phyloP scores from a whole-genome alignment of 495 filamentous ascomycete species.

The Bathelium albidoporum region DNA sequence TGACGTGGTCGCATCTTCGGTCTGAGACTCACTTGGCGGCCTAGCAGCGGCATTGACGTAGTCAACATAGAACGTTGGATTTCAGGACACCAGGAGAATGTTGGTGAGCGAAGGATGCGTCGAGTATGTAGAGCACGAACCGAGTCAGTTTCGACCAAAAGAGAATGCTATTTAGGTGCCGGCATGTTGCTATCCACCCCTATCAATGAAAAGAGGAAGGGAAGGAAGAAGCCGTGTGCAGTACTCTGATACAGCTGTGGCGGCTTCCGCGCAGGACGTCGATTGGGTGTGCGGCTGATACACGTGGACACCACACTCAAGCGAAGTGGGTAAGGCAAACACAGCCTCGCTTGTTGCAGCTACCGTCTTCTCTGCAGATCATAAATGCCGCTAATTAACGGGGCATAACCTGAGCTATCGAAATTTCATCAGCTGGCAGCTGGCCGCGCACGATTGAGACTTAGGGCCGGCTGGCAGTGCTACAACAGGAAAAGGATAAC shows the following conservation, averaged over 20 bases:
- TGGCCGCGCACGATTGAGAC: too few species aligned
- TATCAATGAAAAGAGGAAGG: not conserved
- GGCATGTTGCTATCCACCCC: not conserved
- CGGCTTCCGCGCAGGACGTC: not conserved
- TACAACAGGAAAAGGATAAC: too few species aligned
- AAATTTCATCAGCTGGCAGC: too few species aligned
- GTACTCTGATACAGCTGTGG: not conserved
- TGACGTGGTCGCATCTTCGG: not conserved
- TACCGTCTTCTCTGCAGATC: not conserved
- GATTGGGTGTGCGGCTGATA: not conserved
- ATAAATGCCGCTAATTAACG: not conserved
- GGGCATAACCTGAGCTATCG: not conserved
- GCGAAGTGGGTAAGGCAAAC: not conserved
- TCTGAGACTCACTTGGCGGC: not conserved
- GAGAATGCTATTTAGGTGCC: not conserved
- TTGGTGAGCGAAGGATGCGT: not conserved
- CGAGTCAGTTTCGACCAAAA: not conserved
- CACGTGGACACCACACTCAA: conserved; percentile 1
- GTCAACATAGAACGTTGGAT: not conserved
- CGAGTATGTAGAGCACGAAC: not conserved
- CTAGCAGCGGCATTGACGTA: not conserved
- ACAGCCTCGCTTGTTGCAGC: not conserved
- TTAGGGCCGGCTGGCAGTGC: too few species aligned
- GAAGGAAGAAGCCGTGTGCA: not conserved
- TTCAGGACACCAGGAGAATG: not conserved